Conservation (phyloP, 1,284 basidiomycete species). For the Irpex sp. region DNA sequence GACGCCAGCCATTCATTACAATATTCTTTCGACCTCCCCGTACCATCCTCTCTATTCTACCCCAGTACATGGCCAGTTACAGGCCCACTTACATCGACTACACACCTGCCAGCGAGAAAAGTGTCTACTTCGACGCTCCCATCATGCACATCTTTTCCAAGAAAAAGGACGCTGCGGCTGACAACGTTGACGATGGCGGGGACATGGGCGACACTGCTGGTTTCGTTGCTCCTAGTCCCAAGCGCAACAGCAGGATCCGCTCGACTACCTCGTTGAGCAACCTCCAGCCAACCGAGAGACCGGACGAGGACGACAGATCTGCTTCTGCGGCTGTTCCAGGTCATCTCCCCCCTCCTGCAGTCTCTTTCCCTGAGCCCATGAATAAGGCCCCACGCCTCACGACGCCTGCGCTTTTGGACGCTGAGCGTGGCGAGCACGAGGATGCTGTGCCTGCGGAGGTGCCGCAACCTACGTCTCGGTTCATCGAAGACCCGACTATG, state of each 20-base stretch:
- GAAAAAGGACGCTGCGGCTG: constrained; percentile 1
- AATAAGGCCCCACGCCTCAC: background rate
- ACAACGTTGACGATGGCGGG: background rate
- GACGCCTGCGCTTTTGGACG: background rate
- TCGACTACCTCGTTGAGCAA: constrained; percentile 4
- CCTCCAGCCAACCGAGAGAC: background rate
- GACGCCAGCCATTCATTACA: background rate
- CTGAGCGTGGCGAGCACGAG: background rate
- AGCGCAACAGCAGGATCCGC: background rate
- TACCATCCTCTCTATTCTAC: background rate
- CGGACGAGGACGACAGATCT: background rate
- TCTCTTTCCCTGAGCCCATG: background rate
- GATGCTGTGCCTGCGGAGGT: background rate
- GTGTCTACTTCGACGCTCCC: constrained; percentile 37
- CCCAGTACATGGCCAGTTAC: constrained; percentile 1
- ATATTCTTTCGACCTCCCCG: background rate
- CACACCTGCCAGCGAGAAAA: constrained; percentile 29
- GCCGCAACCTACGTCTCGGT: background rate
- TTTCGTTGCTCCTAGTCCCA: constrained; percentile 9
- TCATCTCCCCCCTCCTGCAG: background rate
- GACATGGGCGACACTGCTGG: background rate
- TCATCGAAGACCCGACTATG: background rate
- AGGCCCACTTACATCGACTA: constrained; percentile 10
- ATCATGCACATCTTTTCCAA: constrained; percentile 23
- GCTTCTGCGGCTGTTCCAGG: background rate